Evolutionary conservation across 1,139 yeast species (phyloP), one percentile per base, ranked within the genome.

Genomic region (Hanseniaspora uvarum): DNA sequence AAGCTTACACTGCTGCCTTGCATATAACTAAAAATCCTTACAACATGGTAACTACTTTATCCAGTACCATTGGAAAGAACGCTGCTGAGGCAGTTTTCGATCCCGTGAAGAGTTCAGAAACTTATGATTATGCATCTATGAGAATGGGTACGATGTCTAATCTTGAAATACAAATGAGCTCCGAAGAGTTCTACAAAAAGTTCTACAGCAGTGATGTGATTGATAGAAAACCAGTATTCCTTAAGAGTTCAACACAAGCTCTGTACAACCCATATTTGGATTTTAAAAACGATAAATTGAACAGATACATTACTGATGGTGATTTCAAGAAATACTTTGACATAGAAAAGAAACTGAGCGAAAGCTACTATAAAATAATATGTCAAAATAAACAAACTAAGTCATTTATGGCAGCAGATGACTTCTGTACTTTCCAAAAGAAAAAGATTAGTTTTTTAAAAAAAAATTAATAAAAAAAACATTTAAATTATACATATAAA

Each of bases 401-500:
- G 19, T 16, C 36, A 6, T 3, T 19, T 2, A 26, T 33, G 14
- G 31, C 12, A 18, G 19, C 36, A 11, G 28, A 30, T 11, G 37
- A 41, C 11, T 41, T 49, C 21, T 41, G 33, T 26, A 21, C 6
- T 16, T 46, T 31, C 30, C 40, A 46, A 37, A 26, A 36, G 7
- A 11, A 46, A 37, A 46, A 28, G 19, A 23, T 46, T 14, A 19
- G 11, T 12, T 46, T 12, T 10, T 26, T 36, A n/a, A 38, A 38
- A 31, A 38, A 47, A 28, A 31, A 14, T 26, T 12, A 46, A 28
- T 36, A 46, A 46, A 26, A 46, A 34, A 46, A 46, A 34, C 34
- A 40, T 11, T n/a, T 24, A 40, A 26, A 56, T 60, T 74, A 88
- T 75, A 88, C 77, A 70, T 92, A 92, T 62, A 92, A 77, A 52